These are phyloP conservation scores for Chimonanthus salicifolius DNA, from an alignment of 164 flowering plant species.

Conservation along the genomic window DNA sequence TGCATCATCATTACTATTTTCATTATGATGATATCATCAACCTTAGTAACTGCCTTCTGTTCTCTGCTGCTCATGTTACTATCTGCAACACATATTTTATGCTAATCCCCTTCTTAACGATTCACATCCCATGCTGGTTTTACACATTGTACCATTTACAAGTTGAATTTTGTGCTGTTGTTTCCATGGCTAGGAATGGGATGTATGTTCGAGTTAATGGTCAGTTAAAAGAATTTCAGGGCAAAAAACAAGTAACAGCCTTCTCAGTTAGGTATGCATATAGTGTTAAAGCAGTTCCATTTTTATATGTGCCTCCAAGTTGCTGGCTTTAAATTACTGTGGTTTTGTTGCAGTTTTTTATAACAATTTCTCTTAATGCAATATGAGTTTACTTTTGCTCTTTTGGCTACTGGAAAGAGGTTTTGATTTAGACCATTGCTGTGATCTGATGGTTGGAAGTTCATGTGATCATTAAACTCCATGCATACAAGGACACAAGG, in stretches of 20 bases:
- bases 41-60: background rate
- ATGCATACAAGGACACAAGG: too few relatives aligned
- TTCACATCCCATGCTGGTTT: too few relatives aligned
- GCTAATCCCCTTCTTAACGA: background rate
- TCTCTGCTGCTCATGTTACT: background rate
- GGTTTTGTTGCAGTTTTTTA: background rate
- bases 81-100: background rate
- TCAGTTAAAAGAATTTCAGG: slow-evolving; percentile 69
- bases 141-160: too few relatives aligned
- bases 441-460: too few relatives aligned
- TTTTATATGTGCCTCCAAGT: background rate
- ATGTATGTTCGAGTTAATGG: slow-evolving; percentile 78
- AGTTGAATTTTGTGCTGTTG: background rate
- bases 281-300: background rate
- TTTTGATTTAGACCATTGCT: too few relatives aligned
- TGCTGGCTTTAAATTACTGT: background rate
- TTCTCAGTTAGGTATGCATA: slow-evolving; percentile 61
- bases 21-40: background rate
- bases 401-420: too few relatives aligned
- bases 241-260: slow-evolving; percentile 52
- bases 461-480: too few relatives aligned
- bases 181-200: slow-evolving; percentile 46
- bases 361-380: background rate
- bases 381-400: too few relatives aligned
- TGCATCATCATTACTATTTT: too few relatives aligned